Conservation (phyloP, 805 yeast genomes). For the Hanseniaspora pseudoguilliermondii region DNA sequence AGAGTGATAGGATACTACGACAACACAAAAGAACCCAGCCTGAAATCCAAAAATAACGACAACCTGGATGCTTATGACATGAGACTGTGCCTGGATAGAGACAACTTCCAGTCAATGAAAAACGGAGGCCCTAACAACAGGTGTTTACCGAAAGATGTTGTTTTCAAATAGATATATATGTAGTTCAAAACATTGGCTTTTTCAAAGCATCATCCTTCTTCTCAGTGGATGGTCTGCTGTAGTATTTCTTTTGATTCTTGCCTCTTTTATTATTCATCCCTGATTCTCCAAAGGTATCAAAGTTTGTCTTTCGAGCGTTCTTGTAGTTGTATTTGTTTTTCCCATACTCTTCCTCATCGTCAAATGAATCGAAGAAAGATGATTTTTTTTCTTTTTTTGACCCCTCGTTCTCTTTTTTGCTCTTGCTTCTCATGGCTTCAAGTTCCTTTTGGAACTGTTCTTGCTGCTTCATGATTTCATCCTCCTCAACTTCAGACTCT, state of each 20-base stretch:
- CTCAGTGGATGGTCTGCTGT: neutral
- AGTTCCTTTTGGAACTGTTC: conserved; percentile 11
- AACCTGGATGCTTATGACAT: conserved; percentile 78
- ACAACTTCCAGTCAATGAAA: conserved; percentile 40
- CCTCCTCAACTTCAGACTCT: neutral
- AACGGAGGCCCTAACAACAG: conserved; percentile 46
- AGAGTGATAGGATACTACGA: conserved; percentile 79
- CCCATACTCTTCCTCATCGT: conserved; percentile 17
- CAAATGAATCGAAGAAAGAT: conserved; percentile 11
- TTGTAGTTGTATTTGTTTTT: conserved; percentile 14
- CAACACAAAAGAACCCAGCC: conserved; percentile 30
- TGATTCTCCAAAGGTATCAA: conserved; percentile 75
- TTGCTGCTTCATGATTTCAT: conserved; percentile 3
- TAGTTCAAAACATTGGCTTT: neutral
- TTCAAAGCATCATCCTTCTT: neutral
- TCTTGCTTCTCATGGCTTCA: conserved; percentile 8
- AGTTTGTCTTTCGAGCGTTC: conserved; percentile 58
- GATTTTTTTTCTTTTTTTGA: neutral
- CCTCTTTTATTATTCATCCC: conserved; percentile 31
- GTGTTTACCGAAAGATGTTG: conserved; percentile 56
- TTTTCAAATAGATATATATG: conserved; percentile 30
- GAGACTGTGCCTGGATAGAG: conserved; percentile 55
- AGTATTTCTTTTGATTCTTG: conserved; percentile 12
- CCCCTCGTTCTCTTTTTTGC: neutral
- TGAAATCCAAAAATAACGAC: conserved; percentile 36